phyloP scores from a whole-genome alignment of 305 asterid genomes.

The Andrographis paniculata region DNA sequence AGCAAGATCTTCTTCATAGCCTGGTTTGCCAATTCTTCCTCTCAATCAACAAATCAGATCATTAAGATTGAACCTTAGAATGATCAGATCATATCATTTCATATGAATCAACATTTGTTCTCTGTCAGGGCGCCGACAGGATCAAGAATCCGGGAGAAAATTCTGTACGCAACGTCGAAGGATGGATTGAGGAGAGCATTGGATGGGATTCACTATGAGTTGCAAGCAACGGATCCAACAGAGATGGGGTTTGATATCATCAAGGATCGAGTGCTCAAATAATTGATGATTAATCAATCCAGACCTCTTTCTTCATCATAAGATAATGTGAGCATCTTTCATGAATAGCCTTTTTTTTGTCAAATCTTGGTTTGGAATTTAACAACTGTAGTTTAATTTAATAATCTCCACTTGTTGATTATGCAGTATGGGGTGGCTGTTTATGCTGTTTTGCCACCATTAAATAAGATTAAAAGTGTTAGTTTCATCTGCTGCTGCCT shows the following conservation, averaged over 20 bases:
- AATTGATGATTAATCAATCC: background rate
- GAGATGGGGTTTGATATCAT: constrained; percentile 67
- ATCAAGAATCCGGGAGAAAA: constrained; percentile 57
- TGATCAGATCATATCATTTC: background rate
- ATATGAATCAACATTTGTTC: background rate
- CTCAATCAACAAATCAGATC: background rate
- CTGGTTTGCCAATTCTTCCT: constrained; percentile 28
- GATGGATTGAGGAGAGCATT: constrained; percentile 54
- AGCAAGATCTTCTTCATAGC: constrained; percentile 92
- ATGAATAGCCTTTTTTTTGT: constrained; percentile 13
- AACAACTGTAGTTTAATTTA: constrained; percentile 18
- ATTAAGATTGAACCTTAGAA: background rate
- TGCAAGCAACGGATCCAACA: constrained; percentile 69
- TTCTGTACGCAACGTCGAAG: constrained; percentile 59
- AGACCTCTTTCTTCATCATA: background rate
- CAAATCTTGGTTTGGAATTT: constrained; percentile 21
- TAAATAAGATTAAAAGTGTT: too few species aligned
- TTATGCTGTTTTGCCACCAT: background rate
- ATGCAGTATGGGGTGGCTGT: constrained; percentile 4
- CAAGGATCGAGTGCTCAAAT: constrained; percentile 36
- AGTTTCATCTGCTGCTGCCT: background rate
- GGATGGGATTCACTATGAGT: constrained; percentile 57
- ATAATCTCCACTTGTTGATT: constrained; percentile 22
- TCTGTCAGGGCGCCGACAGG: constrained; percentile 52
- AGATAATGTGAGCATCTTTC: background rate